Evolutionary conservation across 257 asterid genomes (phyloP), one percentile per base, ranked within the genome.

Genomic region (Cinchona pubescens): DNA sequence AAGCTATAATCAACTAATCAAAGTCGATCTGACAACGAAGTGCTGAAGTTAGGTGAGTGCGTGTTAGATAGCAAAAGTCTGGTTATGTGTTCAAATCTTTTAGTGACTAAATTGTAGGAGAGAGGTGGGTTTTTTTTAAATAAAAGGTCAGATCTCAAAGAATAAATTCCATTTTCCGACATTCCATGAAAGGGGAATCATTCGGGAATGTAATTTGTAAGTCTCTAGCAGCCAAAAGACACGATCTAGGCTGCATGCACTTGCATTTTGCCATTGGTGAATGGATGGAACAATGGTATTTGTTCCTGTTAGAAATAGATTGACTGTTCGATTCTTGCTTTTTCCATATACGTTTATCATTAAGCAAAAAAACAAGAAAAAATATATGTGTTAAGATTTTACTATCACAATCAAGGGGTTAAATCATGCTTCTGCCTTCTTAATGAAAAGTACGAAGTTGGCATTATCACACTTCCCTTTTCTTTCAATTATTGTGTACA

Each of bases 371-470:
- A n/a, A n/a, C n/a, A 53, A 53, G 19, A n/a, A 3, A 18, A n/a
- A 6, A 55, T 1, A 8, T 2, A 7, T n/a, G 30, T 56, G 65
- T 60, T 60, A 0, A 60, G 13, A 9, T 29, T 25, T 27, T 60
- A 30, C 42, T 15, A 61, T 61, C 42, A 61, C 67, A 61, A 30
- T 61, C 66, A 29, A 61, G 61, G n/a, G 49, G 32, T 74, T 7
- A 14, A 29, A 38, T 32, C 18, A 21, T 42, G 58, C 16, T 29
- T 6, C 16, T 14, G 27, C 38, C 14, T 35, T 6, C 14, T 71
- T 9, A 32, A 71, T 49, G 37, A 66, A 75, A 67, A 75, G 69
- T 67, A 49, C 14, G 75, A 45, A 19, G 70, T 21, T 76, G 71
- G 60, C 80, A 38, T 40, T 32, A 15, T 34, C 62, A n/a, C n/a